A percentile compares a stretch with the other conserved stretches of the same genome.
Evolutionary conservation across 441 rosid genomes (phyloP).

Genomic region (Euphorbia schlechtendalii): DNA sequence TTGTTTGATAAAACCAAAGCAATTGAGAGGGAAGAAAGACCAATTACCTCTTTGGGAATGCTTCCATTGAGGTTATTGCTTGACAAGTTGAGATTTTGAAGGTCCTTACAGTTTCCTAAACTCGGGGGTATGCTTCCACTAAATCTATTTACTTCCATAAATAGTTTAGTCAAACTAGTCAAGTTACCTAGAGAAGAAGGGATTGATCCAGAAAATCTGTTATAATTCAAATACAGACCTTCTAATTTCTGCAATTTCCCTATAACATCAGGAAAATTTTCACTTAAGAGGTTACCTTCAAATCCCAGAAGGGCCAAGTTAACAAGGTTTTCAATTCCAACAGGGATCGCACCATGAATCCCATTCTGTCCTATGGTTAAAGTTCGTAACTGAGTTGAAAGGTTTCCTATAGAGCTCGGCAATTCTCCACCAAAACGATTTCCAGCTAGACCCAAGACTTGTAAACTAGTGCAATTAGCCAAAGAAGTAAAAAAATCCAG

Average conservation of each 20-base stretch:
- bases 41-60: slow-evolving; percentile 21
- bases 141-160: slow-evolving; percentile 29
- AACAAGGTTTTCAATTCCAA: slow-evolving; percentile 30
- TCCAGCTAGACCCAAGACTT: slow-evolving; percentile 19
- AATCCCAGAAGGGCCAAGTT: slow-evolving; percentile 22
- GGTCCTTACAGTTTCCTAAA: slow-evolving; percentile 31
- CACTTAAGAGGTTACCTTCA: slow-evolving; percentile 23
- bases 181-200: slow-evolving; percentile 38
- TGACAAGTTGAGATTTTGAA: slow-evolving; percentile 24
- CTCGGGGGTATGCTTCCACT: slow-evolving; percentile 41
- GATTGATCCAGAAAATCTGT: slow-evolving; percentile 34
- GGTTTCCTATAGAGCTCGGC: slow-evolving; percentile 34
- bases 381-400: slow-evolving; percentile 26
- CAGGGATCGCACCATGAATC: slow-evolving; percentile 30
- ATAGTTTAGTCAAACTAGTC: slow-evolving; percentile 29
- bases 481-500: slow-evolving; percentile 28
- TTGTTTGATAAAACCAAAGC: slow-evolving; percentile 33
- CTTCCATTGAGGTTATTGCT: slow-evolving; percentile 25
- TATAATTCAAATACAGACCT: slow-evolving; percentile 24
- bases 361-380: slow-evolving; percentile 30
- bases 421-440: slow-evolving; percentile 33
- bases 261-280: slow-evolving; percentile 26
- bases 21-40: slow-evolving; percentile 32
- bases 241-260: slow-evolving; percentile 33
- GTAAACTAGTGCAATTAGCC: slow-evolving; percentile 27